A percentile compares a stretch with the other conserved stretches of the same genome.
Evolutionary conservation across 2,329 filamentous ascomycete genomes (phyloP).

Genomic region (Cercospora brassicicola): DNA sequence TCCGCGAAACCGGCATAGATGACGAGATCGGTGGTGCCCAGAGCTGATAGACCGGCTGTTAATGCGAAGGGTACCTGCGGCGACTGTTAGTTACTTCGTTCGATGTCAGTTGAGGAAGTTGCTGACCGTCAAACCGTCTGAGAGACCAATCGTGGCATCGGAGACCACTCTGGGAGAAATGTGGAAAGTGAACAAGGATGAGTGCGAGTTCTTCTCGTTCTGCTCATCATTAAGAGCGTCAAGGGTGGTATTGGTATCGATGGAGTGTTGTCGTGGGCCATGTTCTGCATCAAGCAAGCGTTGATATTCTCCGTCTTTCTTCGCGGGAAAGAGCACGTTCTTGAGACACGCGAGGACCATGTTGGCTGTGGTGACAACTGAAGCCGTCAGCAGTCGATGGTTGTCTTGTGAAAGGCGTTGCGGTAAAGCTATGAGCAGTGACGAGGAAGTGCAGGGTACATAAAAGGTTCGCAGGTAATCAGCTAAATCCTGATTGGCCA

Average conservation of each 20-base stretch:
- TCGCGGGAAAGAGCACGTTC: slow-evolving; percentile 13
- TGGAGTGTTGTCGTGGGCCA: slow-evolving; percentile 5
- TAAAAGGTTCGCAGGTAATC: background rate
- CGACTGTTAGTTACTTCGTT: background rate
- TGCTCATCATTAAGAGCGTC: slow-evolving; percentile 6
- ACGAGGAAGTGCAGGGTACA: background rate
- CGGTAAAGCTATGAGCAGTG: background rate
- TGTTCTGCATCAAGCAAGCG: slow-evolving; percentile 14
- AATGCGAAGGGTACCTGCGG: slow-evolving; percentile 42
- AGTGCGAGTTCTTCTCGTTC: background rate
- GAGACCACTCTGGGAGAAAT: slow-evolving; percentile 47
- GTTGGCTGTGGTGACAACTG: background rate
- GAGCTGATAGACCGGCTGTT: slow-evolving; percentile 45
- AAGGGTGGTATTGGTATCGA: slow-evolving; percentile 6
- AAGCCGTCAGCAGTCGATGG: background rate
- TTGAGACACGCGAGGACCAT: slow-evolving; percentile 16
- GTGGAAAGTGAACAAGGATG: slow-evolving; percentile 9
- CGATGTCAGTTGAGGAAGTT: background rate
- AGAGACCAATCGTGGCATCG: slow-evolving; percentile 46
- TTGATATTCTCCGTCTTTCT: slow-evolving; percentile 9
- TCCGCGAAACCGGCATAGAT: slow-evolving; percentile 46
- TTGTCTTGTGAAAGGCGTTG: background rate
- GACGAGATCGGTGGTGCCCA: slow-evolving; percentile 43
- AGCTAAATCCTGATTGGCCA: background rate
- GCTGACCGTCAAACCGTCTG: slow-evolving; percentile 45